Base-by-base conservation (phyloP, 2,329 filamentous ascomycete genomes). In the Cadophora malorum region DNA sequence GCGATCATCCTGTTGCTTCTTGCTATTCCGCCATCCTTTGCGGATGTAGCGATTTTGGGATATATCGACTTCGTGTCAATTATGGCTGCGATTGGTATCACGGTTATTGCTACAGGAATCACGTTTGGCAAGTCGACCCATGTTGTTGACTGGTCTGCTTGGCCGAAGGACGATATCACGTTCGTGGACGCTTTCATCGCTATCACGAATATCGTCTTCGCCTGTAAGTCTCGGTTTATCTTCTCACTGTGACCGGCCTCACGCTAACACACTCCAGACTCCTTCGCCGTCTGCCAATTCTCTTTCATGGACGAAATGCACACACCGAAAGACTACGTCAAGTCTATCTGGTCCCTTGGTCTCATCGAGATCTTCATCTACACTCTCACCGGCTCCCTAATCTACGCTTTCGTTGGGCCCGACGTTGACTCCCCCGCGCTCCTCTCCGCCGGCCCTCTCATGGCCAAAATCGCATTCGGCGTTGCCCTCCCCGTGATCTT, bases 401-500 rank as follows among this genome's bases (percentile, higher is more conserved):
- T 90, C 69, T 91, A 90, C 79, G 82, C 82, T 62, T 90, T 84
- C 72, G 85, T 83, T 3, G 88, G 88, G 10, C 77, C 79, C 6
- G 76, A 80, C 3, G 87, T 91, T 4, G 77, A 80, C 14, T 86
- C 84, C 4, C 88, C 88, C 0, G 88, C 88, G 0, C 81, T 91
- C 3, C 83, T 86, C 10, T 86, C 85, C 2, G 83, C 86, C 4
- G 80, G 82, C 4, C 78, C 79, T 0, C 68, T 83, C 0, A 76
- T 89, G 14, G 80, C 82, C 7, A 88, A 88, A 68, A 78, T 90
- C 6, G 85, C 86, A 0, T 90, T 86, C 72, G 87, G 85, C 19
- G 78, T 90, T 69, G 88, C 87, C 0, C 79, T 86, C 0, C 87
- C 87, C 0, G 89, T 86, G 2, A 90, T 90, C 70, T 79, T 90